These are phyloP conservation scores for Colletotrichum somersetense DNA, from an alignment of 2,329 filamentous ascomycete species.

Conservation along the genomic window DNA sequence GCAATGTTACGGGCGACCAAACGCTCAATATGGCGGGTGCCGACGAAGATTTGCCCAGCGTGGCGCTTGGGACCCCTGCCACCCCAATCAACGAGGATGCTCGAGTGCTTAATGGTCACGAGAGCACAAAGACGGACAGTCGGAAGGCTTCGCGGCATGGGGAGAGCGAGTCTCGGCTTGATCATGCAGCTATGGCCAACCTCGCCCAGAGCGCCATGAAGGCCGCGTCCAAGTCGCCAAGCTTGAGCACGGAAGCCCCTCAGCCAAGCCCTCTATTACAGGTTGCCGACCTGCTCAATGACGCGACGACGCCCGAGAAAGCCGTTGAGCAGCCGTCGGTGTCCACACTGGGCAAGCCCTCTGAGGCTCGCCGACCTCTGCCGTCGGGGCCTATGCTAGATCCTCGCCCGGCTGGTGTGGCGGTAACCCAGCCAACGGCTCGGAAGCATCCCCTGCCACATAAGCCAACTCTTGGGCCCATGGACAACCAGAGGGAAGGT, in stretches of 20 bases:
- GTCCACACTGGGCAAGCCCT: background rate
- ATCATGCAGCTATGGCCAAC: constrained; percentile 2
- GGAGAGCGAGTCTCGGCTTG: background rate
- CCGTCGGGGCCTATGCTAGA: background rate
- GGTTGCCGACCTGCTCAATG: constrained; percentile 28
- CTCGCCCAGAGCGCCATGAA: constrained; percentile 12
- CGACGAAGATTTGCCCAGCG: background rate
- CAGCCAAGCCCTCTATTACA: constrained; percentile 25
- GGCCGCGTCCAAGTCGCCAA: constrained; percentile 16
- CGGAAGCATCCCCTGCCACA: constrained; percentile 9
- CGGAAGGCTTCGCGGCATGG: background rate
- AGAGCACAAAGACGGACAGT: background rate
- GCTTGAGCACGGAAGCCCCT: constrained; percentile 13
- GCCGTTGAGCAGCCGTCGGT: background rate
- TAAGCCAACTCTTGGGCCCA: background rate
- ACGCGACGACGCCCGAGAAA: constrained; percentile 3
- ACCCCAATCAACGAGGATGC: background rate
- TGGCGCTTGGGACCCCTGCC: constrained; percentile 22
- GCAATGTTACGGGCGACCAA: background rate
- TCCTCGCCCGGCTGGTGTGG: background rate
- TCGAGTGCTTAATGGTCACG: background rate
- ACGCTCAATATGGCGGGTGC: background rate
- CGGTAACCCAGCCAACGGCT: background rate
- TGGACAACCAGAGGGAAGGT: background rate
- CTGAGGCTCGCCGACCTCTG: constrained; percentile 25